Percentiles rank a stretch among this genome's conserved stretches.
Conservation (phyloP, 306 rosid genomes). For the Ammopiptanthus mongolicus region DNA sequence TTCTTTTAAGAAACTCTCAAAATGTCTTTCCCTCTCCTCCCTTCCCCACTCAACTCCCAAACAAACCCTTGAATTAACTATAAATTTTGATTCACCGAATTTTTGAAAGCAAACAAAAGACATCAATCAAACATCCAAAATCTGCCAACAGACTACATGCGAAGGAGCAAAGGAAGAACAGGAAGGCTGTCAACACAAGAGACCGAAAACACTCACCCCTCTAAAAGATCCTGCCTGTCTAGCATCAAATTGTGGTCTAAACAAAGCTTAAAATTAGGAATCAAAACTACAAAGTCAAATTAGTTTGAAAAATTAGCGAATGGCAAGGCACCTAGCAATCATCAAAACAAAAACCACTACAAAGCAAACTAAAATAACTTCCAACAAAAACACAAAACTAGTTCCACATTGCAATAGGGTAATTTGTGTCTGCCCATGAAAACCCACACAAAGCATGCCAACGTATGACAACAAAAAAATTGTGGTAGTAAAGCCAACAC, state of each 20-base stretch:
- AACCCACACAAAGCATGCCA: background rate
- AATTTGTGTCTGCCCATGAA: background rate
- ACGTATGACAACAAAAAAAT: background rate
- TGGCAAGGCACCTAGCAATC: background rate
- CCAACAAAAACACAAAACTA: background rate
- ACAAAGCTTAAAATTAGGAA: background rate
- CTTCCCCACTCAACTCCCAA: too few relatives aligned
- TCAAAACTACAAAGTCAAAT: background rate
- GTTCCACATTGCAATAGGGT: background rate
- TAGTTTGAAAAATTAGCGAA: background rate
- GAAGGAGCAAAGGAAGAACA: background rate
- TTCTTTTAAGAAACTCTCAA: too few relatives aligned
- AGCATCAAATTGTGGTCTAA: background rate
- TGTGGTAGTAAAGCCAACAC: background rate
- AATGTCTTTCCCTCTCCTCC: too few relatives aligned
- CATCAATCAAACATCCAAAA: too few relatives aligned
- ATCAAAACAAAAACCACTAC: background rate
- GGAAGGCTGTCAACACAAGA: background rate
- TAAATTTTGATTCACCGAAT: background rate
- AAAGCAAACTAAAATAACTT: background rate
- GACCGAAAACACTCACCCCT: background rate
- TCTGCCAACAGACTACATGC: background rate
- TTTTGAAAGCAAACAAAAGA: slow-evolving; percentile 5
- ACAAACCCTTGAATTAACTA: too few relatives aligned
- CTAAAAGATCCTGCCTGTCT: background rate